phyloP scores from a whole-genome alignment of 371 early-diverging fungal genomes.

The Syncephalis fuscata region DNA sequence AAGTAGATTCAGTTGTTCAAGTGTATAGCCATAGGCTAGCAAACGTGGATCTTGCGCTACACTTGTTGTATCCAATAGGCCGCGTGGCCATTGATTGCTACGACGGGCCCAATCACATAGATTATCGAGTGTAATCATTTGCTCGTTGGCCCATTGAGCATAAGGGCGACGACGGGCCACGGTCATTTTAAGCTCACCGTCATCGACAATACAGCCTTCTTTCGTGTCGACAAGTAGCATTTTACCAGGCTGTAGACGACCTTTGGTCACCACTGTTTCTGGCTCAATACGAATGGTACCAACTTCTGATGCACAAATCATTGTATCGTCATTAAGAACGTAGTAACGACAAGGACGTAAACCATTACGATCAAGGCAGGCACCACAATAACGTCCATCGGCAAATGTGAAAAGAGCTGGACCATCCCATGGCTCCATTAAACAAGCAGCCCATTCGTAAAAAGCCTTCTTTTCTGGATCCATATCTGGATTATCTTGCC shows the following conservation, averaged over 20 bases:
- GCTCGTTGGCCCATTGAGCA: conserved; percentile 62
- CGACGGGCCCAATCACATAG: conserved; percentile 21
- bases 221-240: conserved; percentile 94
- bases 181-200: conserved; percentile 65
- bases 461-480: conserved; percentile 75
- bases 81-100: conserved; percentile 11
- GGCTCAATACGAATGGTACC: conserved; percentile 79
- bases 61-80: conserved; percentile 18
- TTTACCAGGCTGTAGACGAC: conserved; percentile 88
- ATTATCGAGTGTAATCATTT: conserved; percentile 52
- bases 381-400: conserved; percentile 93
- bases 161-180: conserved; percentile 56
- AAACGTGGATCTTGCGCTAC: conserved; percentile 65
- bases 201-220: conserved; percentile 81
- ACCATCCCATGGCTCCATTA: conserved; percentile 98
- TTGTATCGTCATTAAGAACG: conserved; percentile 73
- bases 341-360: conserved; percentile 94
- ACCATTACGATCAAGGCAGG: conserved; percentile 90
- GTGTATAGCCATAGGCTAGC: conserved; percentile 76
- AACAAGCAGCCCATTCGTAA: conserved; percentile 89
- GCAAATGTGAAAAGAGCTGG: conserved; percentile 93
- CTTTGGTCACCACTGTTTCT: conserved; percentile 66
- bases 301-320: conserved; percentile 96
- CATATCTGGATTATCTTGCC: conserved; percentile 80
- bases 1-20: conserved; percentile 83